These are phyloP conservation scores for Rhodofomes roseus DNA, from an alignment of 1,284 basidiomycete species.

Conservation along the genomic window DNA sequence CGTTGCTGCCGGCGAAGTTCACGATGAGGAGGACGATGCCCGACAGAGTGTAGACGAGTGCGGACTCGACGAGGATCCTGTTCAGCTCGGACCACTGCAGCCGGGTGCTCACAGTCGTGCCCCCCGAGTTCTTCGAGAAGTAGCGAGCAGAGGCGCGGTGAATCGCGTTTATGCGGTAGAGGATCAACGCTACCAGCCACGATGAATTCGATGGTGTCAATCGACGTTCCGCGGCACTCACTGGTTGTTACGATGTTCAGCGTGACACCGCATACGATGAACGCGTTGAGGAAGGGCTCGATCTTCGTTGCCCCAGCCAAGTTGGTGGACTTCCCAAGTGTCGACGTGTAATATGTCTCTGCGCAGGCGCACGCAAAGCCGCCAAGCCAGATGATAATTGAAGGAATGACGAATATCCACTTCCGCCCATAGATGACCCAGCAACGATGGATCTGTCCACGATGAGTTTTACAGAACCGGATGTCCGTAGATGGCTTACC, in stretches of 20 bases:
- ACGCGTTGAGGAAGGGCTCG: background rate
- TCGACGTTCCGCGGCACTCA: background rate
- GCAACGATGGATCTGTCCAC: constrained; percentile 16
- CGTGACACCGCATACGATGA: background rate
- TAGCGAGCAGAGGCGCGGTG: background rate
- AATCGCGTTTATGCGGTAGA: constrained; percentile 31
- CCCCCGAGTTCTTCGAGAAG: background rate
- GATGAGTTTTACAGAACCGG: background rate
- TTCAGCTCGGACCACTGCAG: constrained; percentile 9
- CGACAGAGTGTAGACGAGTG: constrained; percentile 34
- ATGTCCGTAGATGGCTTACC: background rate
- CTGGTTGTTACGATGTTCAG: constrained; percentile 1
- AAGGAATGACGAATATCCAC: constrained; percentile 12
- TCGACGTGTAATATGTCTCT: background rate
- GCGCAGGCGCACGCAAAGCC: background rate
- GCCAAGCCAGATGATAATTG: constrained; percentile 20
- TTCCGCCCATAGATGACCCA: constrained; percentile 19
- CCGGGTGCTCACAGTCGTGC: background rate
- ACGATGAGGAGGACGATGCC: constrained; percentile 32
- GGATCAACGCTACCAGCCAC: constrained; percentile 28
- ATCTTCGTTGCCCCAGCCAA: background rate
- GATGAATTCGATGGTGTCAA: background rate
- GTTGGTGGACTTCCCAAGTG: background rate
- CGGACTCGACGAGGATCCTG: constrained; percentile 36
- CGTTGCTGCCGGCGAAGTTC: constrained; percentile 34